phyloP scores from a whole-genome alignment of 192 early-diverging fungal genomes.

The Coemansia sp. region DNA sequence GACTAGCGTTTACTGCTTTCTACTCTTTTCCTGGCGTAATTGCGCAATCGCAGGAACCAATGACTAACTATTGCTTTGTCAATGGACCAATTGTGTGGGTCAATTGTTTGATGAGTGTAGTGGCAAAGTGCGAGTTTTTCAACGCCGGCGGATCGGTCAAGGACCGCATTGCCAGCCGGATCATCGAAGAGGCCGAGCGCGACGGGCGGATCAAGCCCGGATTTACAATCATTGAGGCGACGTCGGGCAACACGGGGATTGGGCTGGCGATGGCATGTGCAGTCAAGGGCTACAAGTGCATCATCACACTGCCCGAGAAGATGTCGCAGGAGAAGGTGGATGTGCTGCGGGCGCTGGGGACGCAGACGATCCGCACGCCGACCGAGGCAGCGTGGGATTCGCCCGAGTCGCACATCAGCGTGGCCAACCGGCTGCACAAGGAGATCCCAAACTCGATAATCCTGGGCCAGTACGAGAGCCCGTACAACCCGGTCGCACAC shows the following conservation, averaged over 20 bases:
- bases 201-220: slow-evolving; percentile 90
- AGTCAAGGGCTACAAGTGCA: slow-evolving; percentile 97
- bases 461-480: slow-evolving; percentile 95
- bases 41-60: slow-evolving; percentile 5
- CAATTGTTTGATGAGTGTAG: slow-evolving; percentile 16
- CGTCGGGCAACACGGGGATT: slow-evolving; percentile 99
- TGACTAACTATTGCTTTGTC: neutral
- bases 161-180: slow-evolving; percentile 96
- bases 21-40: neutral
- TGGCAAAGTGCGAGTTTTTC: slow-evolving; percentile 98
- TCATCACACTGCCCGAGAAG: slow-evolving; percentile 99
- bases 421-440: slow-evolving; percentile 88
- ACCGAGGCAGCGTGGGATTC: slow-evolving; percentile 99
- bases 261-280: slow-evolving; percentile 95
- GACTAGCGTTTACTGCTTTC: neutral
- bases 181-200: slow-evolving; percentile 93
- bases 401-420: slow-evolving; percentile 97
- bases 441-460: slow-evolving; percentile 97
- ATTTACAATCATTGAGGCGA: slow-evolving; percentile 95
- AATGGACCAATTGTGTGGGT: neutral
- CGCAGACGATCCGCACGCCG: slow-evolving; percentile 97
- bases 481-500: slow-evolving; percentile 97
- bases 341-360: slow-evolving; percentile 94
- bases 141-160: slow-evolving; percentile 99
- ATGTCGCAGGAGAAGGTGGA: slow-evolving; percentile 99